Evolutionary conservation across 2,329 filamentous ascomycete genomes (phyloP), one percentile per base, ranked within the genome.

Genomic region (Arthrobotrys entomopaga): DNA sequence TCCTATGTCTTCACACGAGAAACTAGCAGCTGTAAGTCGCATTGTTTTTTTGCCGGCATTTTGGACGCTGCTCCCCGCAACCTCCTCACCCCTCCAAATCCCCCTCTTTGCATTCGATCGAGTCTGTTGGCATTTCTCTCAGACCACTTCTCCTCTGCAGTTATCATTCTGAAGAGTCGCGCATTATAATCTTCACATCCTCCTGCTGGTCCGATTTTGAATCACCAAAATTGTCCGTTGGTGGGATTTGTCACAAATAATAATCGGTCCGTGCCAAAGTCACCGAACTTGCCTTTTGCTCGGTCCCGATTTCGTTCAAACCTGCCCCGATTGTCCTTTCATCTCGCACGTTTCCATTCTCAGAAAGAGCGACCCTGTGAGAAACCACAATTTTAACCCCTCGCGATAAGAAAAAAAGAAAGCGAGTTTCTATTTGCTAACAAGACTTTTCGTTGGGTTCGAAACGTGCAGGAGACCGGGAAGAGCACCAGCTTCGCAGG

Each of bases 181-280:
- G 24, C 24, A 26, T 26, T 26, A 7, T n/a, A n/a, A n/a, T 26
- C 7, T 26, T 26, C 24, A 26, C 24, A 26, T 26, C 24, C 7
- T 26, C 24, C 7, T 7, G 24, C 24, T 26, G 24, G 24, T 7
- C 10, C 40, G 40, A 15, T 13, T 43, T 43, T 43, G 40, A 16
- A 15, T 16, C 40, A 43, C n/a, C n/a, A 3, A 16, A 43, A 16
- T 15, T 13, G 11, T 43, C 2, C 13, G 40, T 13, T n/a, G 40
- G 3, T 16, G 40, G n/a, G 40, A 43, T 16, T 15, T 13, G n/a
- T 15, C 10, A 16, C 2, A 43, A 13, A 16, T n/a, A 20, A 49
- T 19, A 16, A 15, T 54, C 38, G 61, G 61, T 65, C 50, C 26
- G 63, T 59, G 53, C 53, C 24, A 66, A 66, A 66, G 63, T 59